Conservation (phyloP, 116 monocot species). For the Posidonia oceanica region DNA sequence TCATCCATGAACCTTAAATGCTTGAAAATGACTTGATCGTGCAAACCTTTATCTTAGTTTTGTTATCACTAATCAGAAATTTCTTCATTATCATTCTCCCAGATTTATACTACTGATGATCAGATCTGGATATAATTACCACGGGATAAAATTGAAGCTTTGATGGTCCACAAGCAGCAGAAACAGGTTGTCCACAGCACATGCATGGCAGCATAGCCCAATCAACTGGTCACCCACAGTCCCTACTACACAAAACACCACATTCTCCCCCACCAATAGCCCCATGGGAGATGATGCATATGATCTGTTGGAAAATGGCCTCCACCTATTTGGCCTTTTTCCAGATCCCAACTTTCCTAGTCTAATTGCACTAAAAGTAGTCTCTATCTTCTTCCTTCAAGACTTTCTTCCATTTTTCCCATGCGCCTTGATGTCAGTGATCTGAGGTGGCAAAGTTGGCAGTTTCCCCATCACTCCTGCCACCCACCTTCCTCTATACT, state of each 20-base stretch:
- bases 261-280: background rate
- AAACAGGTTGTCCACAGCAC: background rate
- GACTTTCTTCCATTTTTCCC: background rate
- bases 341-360: background rate
- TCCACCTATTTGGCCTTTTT: background rate
- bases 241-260: slow-evolving; percentile 7
- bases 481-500: background rate
- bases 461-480: background rate
- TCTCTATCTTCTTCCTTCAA: background rate
- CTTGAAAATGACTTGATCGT: too few species aligned
- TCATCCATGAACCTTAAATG: too few species aligned
- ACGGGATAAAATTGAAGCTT: too few species aligned
- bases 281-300: slow-evolving; percentile 4
- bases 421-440: slow-evolving; percentile 1
- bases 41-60: too few species aligned
- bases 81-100: too few species aligned
- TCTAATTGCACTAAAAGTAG: background rate
- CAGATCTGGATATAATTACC: too few species aligned
- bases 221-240: slow-evolving; percentile 1
- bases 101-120: too few species aligned
- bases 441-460: background rate
- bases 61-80: too few species aligned
- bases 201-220: background rate
- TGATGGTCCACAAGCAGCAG: too few species aligned
- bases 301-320: background rate